A percentile compares a stretch with the other conserved stretches of the same genome.
phyloP scores from a whole-genome alignment of 148 eudicot species.

The Nyssa sinensis region DNA sequence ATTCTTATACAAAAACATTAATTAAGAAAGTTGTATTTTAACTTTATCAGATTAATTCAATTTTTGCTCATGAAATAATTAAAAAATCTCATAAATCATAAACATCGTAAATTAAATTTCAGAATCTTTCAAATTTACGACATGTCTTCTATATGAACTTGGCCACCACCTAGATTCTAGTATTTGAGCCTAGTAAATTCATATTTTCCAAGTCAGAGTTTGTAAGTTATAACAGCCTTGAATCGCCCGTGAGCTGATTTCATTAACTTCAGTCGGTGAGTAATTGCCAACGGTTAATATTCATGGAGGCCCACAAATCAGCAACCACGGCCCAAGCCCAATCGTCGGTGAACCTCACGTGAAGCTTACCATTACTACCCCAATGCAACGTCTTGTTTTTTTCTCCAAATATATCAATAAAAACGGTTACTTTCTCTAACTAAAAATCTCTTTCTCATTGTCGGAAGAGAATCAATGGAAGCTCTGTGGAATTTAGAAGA shows the following conservation, averaged over 20 bases:
- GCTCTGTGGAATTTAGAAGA: conserved; percentile 73
- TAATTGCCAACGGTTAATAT: conserved; percentile 23
- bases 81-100: no score
- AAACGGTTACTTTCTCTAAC: not conserved
- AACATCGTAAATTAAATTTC: no score
- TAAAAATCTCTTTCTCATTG: no score
- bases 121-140: no score
- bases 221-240: not conserved
- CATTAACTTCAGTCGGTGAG: conserved; percentile 16
- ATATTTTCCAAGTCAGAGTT: no score
- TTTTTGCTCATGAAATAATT: no score
- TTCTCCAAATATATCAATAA: conserved; percentile 11
- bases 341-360: conserved; percentile 22
- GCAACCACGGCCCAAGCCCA: not conserved
- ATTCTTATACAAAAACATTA: no score
- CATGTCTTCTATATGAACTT: no score
- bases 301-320: not conserved
- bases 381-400: conserved; percentile 6
- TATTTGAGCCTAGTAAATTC: no score
- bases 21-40: no score
- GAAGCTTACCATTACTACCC: conserved; percentile 7
- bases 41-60: no score
- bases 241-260: not conserved
- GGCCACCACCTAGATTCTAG: no score
- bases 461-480: conserved; percentile 34